phyloP scores from a whole-genome alignment of 2,329 filamentous ascomycete species.

The Rugonectria rugulosa region DNA sequence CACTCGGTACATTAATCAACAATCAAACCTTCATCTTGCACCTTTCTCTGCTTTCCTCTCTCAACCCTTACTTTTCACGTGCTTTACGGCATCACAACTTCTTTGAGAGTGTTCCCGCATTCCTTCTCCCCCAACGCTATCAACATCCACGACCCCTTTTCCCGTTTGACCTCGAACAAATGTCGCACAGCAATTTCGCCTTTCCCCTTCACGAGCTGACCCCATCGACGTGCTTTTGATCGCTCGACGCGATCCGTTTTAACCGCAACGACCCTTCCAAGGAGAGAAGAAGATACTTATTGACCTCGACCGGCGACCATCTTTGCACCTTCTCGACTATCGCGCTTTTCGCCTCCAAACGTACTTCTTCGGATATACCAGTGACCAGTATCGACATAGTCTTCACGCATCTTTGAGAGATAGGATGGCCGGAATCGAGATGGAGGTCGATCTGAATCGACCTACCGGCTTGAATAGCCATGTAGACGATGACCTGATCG shows the following conservation, averaged over 20 bases:
- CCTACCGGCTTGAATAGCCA: constrained; percentile 34
- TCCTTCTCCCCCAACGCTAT: not conserved
- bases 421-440: constrained; percentile 42
- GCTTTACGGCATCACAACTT: not conserved
- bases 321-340: not conserved
- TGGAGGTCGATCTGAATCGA: constrained; percentile 42
- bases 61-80: not conserved
- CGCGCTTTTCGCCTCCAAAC: not conserved
- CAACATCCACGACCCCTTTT: not conserved
- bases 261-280: not conserved
- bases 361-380: not conserved
- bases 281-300: no score
- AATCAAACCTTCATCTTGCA: constrained; percentile 10
- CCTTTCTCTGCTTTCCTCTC: not conserved
- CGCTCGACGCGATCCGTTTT: constrained; percentile 8
- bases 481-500: constrained; percentile 46
- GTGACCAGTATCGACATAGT: not conserved
- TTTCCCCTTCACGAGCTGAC: constrained; percentile 21
- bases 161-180: constrained; percentile 26
- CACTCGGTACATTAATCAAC: constrained; percentile 2
- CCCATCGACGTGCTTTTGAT: constrained; percentile 29
- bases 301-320: not conserved
- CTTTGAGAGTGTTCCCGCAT: not conserved
- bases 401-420: not conserved
- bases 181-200: constrained; percentile 34